Conservation (phyloP, 2,329 filamentous ascomycete genomes). For the Grosmannia serpens region DNA sequence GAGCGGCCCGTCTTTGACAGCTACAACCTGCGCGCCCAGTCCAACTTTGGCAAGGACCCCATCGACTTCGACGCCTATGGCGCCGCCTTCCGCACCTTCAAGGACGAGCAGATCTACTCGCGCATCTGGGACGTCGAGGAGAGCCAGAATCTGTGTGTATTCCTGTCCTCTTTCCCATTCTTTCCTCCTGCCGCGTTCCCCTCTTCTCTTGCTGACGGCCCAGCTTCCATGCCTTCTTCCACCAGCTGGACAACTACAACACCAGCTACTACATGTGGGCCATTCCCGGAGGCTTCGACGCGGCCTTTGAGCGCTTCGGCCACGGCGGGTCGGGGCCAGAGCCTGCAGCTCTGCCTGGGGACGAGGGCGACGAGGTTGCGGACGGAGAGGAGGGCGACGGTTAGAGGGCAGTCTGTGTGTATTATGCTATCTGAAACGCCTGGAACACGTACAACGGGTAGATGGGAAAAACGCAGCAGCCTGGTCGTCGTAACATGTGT, state of each 20-base stretch:
- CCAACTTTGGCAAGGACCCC: conserved; percentile 50
- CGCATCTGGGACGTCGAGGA: conserved; percentile 86
- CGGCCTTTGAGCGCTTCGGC: conserved; percentile 37
- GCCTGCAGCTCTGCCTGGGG: conserved; percentile 30
- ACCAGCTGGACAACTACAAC: conserved; percentile 65
- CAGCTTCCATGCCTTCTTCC: conserved; percentile 68
- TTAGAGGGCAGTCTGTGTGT: too few relatives aligned
- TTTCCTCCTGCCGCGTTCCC: neutral
- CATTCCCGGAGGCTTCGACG: conserved; percentile 55
- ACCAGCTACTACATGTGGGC: conserved; percentile 64
- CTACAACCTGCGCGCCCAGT: conserved; percentile 66
- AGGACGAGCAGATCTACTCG: conserved; percentile 83
- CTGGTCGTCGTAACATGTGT: neutral
- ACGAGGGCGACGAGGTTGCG: conserved; percentile 40
- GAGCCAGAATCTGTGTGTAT: conserved; percentile 60
- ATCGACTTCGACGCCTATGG: conserved; percentile 74
- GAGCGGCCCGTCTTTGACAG: conserved; percentile 85
- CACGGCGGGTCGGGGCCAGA: conserved; percentile 29
- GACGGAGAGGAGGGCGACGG: conserved; percentile 14
- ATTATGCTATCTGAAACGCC: too few relatives aligned
- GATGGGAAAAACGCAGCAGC: neutral
- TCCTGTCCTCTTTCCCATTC: neutral
- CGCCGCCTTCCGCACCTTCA: conserved; percentile 74
- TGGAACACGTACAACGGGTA: too few relatives aligned
- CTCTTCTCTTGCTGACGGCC: neutral